phyloP scores from a whole-genome alignment of 257 asterid genomes.

The Sherardia arvensis region DNA sequence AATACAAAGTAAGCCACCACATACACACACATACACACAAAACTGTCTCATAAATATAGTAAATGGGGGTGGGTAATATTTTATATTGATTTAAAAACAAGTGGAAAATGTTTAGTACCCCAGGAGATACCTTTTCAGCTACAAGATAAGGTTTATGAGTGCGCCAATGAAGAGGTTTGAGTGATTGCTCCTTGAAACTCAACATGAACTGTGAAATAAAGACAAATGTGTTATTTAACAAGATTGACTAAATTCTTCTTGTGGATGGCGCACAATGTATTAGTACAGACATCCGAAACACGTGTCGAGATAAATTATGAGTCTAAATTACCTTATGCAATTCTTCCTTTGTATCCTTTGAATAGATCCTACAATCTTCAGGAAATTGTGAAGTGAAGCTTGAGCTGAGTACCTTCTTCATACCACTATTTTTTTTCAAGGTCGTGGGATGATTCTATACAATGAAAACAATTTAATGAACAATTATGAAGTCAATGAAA shows the following conservation, averaged over 20 bases:
- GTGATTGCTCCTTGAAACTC: conserved; percentile 83
- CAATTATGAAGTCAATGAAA: background rate
- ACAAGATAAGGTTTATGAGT: conserved; percentile 65
- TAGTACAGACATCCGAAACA: background rate
- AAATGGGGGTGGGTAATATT: background rate
- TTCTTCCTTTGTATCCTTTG: conserved; percentile 81
- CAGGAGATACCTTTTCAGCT: conserved; percentile 64
- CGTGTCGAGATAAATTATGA: background rate
- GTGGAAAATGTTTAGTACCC: background rate
- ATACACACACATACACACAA: too few relatives aligned
- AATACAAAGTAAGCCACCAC: background rate
- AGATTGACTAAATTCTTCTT: background rate
- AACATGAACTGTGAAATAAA: conserved; percentile 52
- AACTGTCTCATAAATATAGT: background rate
- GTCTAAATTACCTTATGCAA: conserved; percentile 74
- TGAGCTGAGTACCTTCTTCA: conserved; percentile 58
- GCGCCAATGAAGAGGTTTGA: conserved; percentile 80
- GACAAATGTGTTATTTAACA: background rate
- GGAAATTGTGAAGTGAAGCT: conserved; percentile 82
- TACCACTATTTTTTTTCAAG: conserved; percentile 51
- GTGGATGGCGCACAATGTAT: background rate
- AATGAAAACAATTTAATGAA: conserved; percentile 8
- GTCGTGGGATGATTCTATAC: conserved; percentile 71
- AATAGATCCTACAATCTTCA: conserved; percentile 78
- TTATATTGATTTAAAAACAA: background rate